Evolutionary conservation across 2,329 filamentous ascomycete genomes (phyloP), one percentile per base, ranked within the genome.

Genomic region (Trichoderma aggressivum): DNA sequence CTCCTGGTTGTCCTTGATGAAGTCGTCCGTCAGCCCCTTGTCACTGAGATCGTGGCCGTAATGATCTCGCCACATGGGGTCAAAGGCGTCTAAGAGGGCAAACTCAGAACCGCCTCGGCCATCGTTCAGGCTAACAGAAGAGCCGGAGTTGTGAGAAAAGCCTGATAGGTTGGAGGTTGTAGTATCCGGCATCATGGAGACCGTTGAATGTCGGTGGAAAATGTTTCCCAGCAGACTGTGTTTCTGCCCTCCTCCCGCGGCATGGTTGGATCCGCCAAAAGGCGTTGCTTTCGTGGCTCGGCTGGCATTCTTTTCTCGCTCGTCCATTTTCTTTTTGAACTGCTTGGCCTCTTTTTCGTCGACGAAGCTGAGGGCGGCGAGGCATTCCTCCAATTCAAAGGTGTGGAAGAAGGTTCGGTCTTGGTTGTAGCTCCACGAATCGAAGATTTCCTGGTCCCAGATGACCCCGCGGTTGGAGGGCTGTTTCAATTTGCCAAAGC

Each of bases 381-480:
- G 84, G 78, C 94, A 98, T 74, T 97, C 90, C 82, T 98, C 94
- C 70, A 97, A 88, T 83, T 99, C 96, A 80, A 99, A 99, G 7
- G 93, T 94, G 82, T 98, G 94, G 83, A 99, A 99, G 83, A 98
- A 99, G 72, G 93, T 95, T 73, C 96, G 91, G 80, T 99, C 96
- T 79, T 98, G 95, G 82, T 98, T 97, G 85, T 98, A 99, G 74
- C 87, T 86, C 86, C 97, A 98, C 64, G 90, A 90, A 76, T 99
- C 95, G 83, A 97, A 99, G 77, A 99, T 94, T 82, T 99, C 96
- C 83, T 98, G 95, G 78, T 97, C 94, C 94, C 94, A 98, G 77
- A 98, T 91, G 64, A 98, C 94, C 71, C 95, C 94, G 79, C 92
- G 89, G 79, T 90, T 91, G 64, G 91, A 86, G 71, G 93, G 87